Base-by-base conservation (phyloP, 805 yeast species). In the Alloascoidea hylecoeti region DNA sequence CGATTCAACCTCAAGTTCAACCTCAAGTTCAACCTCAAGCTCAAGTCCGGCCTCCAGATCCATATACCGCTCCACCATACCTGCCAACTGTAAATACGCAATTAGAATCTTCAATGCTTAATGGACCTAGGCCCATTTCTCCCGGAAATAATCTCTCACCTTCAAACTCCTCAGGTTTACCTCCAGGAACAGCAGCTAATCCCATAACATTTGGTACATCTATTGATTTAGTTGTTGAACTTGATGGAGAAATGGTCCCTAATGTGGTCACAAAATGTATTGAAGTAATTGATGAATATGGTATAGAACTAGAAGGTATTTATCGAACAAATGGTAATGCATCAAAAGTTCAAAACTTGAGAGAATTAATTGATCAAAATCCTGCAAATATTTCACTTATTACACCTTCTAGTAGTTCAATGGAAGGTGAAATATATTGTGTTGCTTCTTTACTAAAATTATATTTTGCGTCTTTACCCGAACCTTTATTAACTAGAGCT, bases 221-320 rank as follows among this genome's bases (percentile, higher is more conserved):
- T 1, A 66, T 92, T n/a, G 94, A 80, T 41, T 73, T 66, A 5
- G 60, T 84, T 34, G 74, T 86, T 15, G 79, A 77, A 43, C 75
- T 70, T 46, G 96, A 94, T 44, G 89, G 86, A 39, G 95, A 84
- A 46, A 78, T 83, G 56, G 96, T 92, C 3, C 99, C 99, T 1
- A 68, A 80, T 14, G 72, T 92, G 36, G 98, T 92, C 6, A 77
- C 78, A 44, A 83, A 78, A 51, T 88, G 96, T 64, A 81, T 89
- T 38, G 78, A 77, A 44, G 78, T 88, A 4, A 76, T 92, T 27
- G 97, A 92, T 51, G 68, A 67, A 33, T 77, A 80, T 53, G 99
- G 99, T 1, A 55, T 80, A 30, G 78, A 83, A 38, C 63, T 82
- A 23, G 96, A 86, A 53, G 97, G 97, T 0, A 78, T 92, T 27